phyloP scores from a whole-genome alignment of 2,329 filamentous ascomycete species.

The Dothideomycetidae sp. region DNA sequence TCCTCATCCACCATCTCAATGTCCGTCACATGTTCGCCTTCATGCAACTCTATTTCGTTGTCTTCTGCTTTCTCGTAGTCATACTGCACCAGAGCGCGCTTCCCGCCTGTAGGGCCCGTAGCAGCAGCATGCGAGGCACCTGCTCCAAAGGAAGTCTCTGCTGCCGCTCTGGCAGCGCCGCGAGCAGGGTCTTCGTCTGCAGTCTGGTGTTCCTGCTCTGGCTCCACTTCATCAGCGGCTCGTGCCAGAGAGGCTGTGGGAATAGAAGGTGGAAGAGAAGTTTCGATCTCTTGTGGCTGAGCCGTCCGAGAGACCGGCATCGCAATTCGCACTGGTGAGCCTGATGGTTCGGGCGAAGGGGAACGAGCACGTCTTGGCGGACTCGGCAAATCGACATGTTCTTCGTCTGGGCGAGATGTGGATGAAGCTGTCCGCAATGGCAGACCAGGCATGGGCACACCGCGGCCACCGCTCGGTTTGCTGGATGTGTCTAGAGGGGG shows the following conservation, averaged over 20 bases:
- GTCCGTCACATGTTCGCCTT: conserved; percentile 77
- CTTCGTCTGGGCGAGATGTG: conserved; percentile 36
- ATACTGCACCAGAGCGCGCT: conserved; percentile 69
- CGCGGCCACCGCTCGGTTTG: conserved; percentile 52
- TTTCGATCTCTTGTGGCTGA: conserved; percentile 34
- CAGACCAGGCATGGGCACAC: conserved; percentile 66
- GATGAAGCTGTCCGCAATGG: conserved; percentile 40
- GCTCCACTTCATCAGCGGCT: conserved; percentile 49
- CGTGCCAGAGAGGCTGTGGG: conserved; percentile 50
- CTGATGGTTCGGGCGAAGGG: conserved; percentile 39
- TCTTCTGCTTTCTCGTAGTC: conserved; percentile 97
- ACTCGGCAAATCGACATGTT: conserved; percentile 34
- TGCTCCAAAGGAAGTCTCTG: conserved; percentile 30
- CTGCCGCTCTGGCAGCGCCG: conserved; percentile 35
- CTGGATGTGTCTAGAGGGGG: conserved; percentile 52
- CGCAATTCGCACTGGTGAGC: conserved; percentile 71
- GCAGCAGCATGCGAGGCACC: conserved; percentile 27
- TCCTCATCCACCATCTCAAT: conserved; percentile 97
- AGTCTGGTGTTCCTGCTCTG: conserved; percentile 49
- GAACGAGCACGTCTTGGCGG: conserved; percentile 28
- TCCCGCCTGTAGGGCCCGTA: conserved; percentile 36
- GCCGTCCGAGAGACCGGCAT: conserved; percentile 62
- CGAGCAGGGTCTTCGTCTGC: conserved; percentile 47
- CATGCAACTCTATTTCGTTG: conserved; percentile 82
- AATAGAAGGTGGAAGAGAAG: conserved; percentile 42